phyloP scores from a whole-genome alignment of 169 alveolate species.

The Eimeria acervulina region DNA sequence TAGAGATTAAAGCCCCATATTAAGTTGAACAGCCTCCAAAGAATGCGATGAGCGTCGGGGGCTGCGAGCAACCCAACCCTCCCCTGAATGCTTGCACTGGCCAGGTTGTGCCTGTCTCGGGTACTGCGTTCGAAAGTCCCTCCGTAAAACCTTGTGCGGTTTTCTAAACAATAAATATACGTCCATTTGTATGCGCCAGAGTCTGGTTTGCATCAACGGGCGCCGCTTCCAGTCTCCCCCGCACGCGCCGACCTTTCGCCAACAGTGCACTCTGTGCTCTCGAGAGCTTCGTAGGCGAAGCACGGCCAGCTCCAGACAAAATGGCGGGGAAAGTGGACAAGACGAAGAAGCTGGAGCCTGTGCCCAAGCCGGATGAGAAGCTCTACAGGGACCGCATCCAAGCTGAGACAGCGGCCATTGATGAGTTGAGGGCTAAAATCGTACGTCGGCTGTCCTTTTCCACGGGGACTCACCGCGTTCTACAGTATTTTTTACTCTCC shows the following conservation, averaged over 20 bases:
- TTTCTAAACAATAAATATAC: neutral
- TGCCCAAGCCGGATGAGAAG: slow-evolving; percentile 83
- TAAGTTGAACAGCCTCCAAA: slow-evolving; percentile 18
- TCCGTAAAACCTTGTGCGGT: neutral
- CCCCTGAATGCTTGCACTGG: slow-evolving; percentile 63
- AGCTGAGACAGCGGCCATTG: slow-evolving; percentile 81
- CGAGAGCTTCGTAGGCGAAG: slow-evolving; percentile 43
- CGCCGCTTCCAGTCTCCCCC: slow-evolving; percentile 68
- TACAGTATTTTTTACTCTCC: neutral
- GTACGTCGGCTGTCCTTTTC: slow-evolving; percentile 21
- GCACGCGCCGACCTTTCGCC: slow-evolving; percentile 74
- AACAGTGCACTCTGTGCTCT: slow-evolving; percentile 52
- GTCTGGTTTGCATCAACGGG: slow-evolving; percentile 53
- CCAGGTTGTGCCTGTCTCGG: slow-evolving; percentile 69
- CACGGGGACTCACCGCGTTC: neutral
- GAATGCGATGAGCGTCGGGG: slow-evolving; percentile 73
- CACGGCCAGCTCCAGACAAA: slow-evolving; percentile 59
- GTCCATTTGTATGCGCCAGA: neutral
- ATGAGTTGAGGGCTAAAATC: slow-evolving; percentile 66
- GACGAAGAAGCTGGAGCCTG: slow-evolving; percentile 81
- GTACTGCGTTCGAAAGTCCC: neutral
- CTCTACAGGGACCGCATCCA: slow-evolving; percentile 80
- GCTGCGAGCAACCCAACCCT: slow-evolving; percentile 81
- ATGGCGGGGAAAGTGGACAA: slow-evolving; percentile 73
- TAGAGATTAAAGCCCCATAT: neutral